A percentile compares a stretch with the other conserved stretches of the same genome.
These are phyloP conservation scores for Cladosporium sphaerospermum DNA, from an alignment of 2,329 filamentous ascomycete genomes.

Conservation along the genomic window DNA sequence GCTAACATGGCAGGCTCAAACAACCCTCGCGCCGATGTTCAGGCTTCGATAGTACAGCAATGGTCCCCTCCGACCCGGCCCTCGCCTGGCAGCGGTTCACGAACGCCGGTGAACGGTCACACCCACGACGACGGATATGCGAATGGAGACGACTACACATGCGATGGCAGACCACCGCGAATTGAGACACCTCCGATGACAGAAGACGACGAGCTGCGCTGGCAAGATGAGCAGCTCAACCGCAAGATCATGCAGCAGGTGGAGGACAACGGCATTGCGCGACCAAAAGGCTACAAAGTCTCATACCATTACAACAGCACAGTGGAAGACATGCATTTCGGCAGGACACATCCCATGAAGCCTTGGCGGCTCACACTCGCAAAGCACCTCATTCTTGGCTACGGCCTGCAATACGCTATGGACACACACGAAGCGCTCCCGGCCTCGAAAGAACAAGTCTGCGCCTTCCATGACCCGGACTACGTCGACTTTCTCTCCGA, in stretches of 20 bases:
- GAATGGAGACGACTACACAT: constrained; percentile 11
- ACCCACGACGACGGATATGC: constrained; percentile 7
- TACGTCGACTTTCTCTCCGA: constrained; percentile 74
- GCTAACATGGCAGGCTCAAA: constrained; percentile 19
- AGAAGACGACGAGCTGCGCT: constrained; percentile 38
- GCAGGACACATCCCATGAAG: constrained; percentile 94
- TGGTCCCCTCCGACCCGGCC: constrained; percentile 15
- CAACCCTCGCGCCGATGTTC: constrained; percentile 21
- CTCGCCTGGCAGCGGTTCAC: constrained; percentile 16
- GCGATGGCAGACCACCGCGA: constrained; percentile 4
- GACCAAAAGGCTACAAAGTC: constrained; percentile 77
- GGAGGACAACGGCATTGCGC: constrained; percentile 60
- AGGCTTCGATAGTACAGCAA: constrained; percentile 25
- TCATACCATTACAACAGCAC: constrained; percentile 92
- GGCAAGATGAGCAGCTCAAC: constrained; percentile 34
- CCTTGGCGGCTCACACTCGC: constrained; percentile 94
- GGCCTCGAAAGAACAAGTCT: constrained; percentile 79
- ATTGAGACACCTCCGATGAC: constrained; percentile 33
- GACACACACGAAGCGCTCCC: constrained; percentile 78
- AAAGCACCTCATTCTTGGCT: constrained; percentile 86
- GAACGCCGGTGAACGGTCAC: constrained; percentile 12
- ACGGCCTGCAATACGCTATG: constrained; percentile 94
- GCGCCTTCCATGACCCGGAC: constrained; percentile 75
- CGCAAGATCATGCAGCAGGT: constrained; percentile 46
- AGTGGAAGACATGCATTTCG: constrained; percentile 93